Evolutionary conservation across 306 rosid species (phyloP), one percentile per base, ranked within the genome.

Genomic region (Mucuna pruriens): DNA sequence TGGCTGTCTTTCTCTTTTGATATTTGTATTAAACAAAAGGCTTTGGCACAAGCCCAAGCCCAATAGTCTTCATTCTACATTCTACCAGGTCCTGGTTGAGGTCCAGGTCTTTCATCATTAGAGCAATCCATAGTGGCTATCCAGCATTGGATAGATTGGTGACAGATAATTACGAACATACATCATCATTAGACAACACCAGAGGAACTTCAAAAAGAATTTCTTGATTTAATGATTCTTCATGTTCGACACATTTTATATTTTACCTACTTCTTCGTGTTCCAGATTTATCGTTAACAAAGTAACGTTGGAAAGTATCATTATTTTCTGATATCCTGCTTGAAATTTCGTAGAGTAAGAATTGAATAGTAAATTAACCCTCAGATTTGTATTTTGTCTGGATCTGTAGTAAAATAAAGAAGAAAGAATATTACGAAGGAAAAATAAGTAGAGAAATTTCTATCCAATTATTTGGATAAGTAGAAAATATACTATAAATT

Each of bases 51-150:
- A 20, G 62, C 31, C 31, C 31, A 9, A 9, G 38, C 61, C 62
- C 17, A 48, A 38, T 22, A 4, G 38, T 3, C 64, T n/a, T n/a
- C 54, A 8, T 1, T 0, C 6, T 1, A 0, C 33, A 20, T 25
- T 22, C 46, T 17, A 61, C 75, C 13, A 86, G 88, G 80, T 89
- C 95, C 51, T n/a, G n/a, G n/a, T n/a, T n/a, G n/a, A n/a, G n/a
- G n/a, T n/a, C 75, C 13, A 86, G 88, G 80, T 89, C 95, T 46
- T 33, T 48, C 71, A 73, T 91, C 72, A 10, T 92, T 2, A 86
- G 83, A 42, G 62, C 66, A 15, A 79, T 91, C 20, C 89, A 90
- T 29, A 87, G 95, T 55, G 95, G 94, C 15, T 23, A 73, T 10
- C 58, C 79, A 39, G 84, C 89, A 16, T 71, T 88, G 82, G 48